Percentiles rank a stretch among this genome's conserved stretches.
phyloP scores from a whole-genome alignment of 768 basidiomycete genomes.

The Nidularia pulvinata region DNA sequence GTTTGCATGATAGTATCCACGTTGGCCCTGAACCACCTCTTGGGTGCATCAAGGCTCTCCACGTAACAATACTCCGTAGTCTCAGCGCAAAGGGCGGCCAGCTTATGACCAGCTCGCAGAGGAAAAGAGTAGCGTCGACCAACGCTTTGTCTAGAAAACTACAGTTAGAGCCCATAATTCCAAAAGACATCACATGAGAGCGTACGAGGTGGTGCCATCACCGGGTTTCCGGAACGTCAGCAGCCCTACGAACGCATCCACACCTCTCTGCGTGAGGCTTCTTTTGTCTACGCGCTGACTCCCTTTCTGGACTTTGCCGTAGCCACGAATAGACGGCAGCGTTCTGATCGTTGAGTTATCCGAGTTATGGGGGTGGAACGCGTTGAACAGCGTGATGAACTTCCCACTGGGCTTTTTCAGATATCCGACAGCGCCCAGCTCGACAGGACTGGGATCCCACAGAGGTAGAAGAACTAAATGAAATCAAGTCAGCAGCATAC shows the following conservation, averaged over 20 bases:
- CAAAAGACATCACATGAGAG: neutral
- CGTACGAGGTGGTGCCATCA: slow-evolving; percentile 24
- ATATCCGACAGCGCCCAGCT: slow-evolving; percentile 78
- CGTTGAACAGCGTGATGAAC: slow-evolving; percentile 80
- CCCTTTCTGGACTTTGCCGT: slow-evolving; percentile 53
- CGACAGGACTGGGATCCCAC: slow-evolving; percentile 67
- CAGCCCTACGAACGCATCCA: slow-evolving; percentile 48
- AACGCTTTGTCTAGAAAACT: slow-evolving; percentile 36
- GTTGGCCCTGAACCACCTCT: slow-evolving; percentile 60
- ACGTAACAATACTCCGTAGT: slow-evolving; percentile 57
- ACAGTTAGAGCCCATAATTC: neutral
- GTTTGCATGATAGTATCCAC: slow-evolving; percentile 49
- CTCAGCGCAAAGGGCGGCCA: slow-evolving; percentile 58
- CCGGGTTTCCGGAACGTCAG: slow-evolving; percentile 37
- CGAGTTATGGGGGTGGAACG: slow-evolving; percentile 50
- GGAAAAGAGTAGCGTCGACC: slow-evolving; percentile 50
- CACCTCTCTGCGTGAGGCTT: slow-evolving; percentile 52
- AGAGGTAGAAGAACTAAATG: slow-evolving; percentile 60
- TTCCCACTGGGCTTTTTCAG: slow-evolving; percentile 62
- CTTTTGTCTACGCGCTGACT: slow-evolving; percentile 56
- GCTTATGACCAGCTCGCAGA: slow-evolving; percentile 50
- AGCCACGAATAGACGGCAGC: slow-evolving; percentile 63
- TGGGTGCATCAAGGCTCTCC: slow-evolving; percentile 50
- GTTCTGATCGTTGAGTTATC: slow-evolving; percentile 35
- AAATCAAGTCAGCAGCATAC: slow-evolving; percentile 2